A percentile compares a stretch with the other conserved stretches of the same genome.
phyloP scores from a whole-genome alignment of 352 stramenopile genomes.

The Halophytophthora batemanensis region DNA sequence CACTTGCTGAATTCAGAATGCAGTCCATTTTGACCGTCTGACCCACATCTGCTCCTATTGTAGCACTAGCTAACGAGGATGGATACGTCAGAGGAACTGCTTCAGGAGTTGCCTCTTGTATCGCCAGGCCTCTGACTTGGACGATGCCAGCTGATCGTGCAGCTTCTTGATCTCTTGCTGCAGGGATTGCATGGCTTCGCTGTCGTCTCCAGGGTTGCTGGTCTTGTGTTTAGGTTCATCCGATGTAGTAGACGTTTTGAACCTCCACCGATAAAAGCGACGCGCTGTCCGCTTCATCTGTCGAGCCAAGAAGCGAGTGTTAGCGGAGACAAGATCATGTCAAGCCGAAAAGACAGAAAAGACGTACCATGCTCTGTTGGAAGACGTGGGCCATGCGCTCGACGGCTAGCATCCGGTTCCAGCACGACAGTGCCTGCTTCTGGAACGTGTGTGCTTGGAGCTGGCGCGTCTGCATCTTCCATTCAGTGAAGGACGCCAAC shows the following conservation, averaged over 20 bases:
- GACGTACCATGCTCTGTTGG: constrained; percentile 30
- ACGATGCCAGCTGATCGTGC: constrained; percentile 59
- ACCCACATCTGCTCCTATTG: neutral
- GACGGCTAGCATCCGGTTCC: constrained; percentile 66
- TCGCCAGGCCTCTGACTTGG: constrained; percentile 66
- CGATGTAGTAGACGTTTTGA: constrained; percentile 3
- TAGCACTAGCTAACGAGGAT: neutral
- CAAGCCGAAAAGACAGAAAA: neutral
- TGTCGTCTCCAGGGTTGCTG: constrained; percentile 10
- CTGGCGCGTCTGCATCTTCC: constrained; percentile 35
- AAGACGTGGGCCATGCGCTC: constrained; percentile 54
- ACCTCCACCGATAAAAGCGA: constrained; percentile 38
- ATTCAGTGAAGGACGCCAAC: constrained; percentile 33
- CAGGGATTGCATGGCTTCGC: constrained; percentile 32
- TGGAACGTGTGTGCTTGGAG: constrained; percentile 38
- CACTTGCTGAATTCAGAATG: neutral
- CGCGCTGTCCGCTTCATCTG: constrained; percentile 37
- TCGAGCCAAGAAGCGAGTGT: constrained; percentile 1
- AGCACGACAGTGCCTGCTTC: constrained; percentile 42
- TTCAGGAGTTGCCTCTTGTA: constrained; percentile 81
- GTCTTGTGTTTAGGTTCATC: neutral
- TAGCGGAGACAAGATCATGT: neutral
- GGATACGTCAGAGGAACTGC: constrained; percentile 47
- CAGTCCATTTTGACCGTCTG: constrained; percentile 2
- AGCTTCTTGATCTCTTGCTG: constrained; percentile 70